Percentiles rank a stretch among this genome's conserved stretches.
Conservation (phyloP, 1,284 basidiomycete genomes). For the Apiotrichum gracile region DNA sequence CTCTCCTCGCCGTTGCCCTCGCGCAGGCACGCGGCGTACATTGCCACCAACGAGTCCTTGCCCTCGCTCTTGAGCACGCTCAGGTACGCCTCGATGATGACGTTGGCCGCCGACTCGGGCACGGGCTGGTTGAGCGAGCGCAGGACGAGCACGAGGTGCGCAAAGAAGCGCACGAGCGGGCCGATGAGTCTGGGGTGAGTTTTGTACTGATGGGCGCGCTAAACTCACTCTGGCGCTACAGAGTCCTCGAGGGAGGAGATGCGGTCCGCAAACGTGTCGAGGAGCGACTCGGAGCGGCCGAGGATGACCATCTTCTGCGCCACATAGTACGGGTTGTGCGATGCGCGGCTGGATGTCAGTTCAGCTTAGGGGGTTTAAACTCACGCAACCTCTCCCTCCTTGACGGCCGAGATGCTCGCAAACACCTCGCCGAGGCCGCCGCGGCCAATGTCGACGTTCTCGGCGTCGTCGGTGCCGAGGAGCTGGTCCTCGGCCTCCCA, state of each 20-base stretch:
- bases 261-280: constrained; percentile 66
- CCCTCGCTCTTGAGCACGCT: constrained; percentile 78
- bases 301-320: constrained; percentile 77
- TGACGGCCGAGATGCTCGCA: constrained; percentile 31
- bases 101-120: constrained; percentile 67
- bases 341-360: constrained; percentile 47
- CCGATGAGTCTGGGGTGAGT: constrained; percentile 18
- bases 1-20: constrained; percentile 79
- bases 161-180: constrained; percentile 72
- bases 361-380: constrained; percentile 7
- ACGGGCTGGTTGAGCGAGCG: constrained; percentile 70
- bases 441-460: constrained; percentile 23
- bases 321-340: constrained; percentile 66
- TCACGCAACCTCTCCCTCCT: constrained; percentile 37
- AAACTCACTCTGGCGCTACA: constrained; percentile 59
- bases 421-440: constrained; percentile 44
- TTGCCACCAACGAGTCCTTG: constrained; percentile 78
- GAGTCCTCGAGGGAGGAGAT: constrained; percentile 47
- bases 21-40: constrained; percentile 89
- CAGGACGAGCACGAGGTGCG: constrained; percentile 87
- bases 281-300: constrained; percentile 60
- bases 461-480: constrained; percentile 29
- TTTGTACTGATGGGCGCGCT: not conserved
- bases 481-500: constrained; percentile 40
- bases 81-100: constrained; percentile 83